phyloP scores from a whole-genome alignment of 2,329 filamentous ascomycete genomes.

The Trichoderma semiorbis region DNA sequence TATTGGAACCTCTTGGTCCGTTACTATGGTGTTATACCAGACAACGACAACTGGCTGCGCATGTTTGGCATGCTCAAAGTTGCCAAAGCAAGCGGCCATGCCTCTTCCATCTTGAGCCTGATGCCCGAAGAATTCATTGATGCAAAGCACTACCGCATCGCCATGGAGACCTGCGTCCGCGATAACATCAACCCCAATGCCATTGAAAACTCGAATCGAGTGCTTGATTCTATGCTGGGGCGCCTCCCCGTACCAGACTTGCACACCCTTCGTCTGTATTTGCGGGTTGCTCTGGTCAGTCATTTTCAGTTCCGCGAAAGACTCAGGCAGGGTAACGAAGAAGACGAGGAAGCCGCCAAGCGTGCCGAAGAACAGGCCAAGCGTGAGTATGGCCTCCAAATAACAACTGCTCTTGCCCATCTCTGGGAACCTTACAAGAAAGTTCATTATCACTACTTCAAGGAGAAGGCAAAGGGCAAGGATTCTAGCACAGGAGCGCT shows the following conservation, averaged over 20 bases:
- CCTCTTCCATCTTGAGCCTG: conserved; percentile 55
- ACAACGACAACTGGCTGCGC: conserved; percentile 65
- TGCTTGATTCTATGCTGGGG: conserved; percentile 62
- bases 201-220: conserved; percentile 59
- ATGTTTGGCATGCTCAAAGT: conserved; percentile 66
- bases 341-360: conserved; percentile 32
- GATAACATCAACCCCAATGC: conserved; percentile 74
- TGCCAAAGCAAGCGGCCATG: conserved; percentile 61
- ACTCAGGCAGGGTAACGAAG: conserved; percentile 30
- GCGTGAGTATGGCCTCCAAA: conserved; percentile 47
- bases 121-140: conserved; percentile 47
- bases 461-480: conserved; percentile 26
- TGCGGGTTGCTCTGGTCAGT: conserved; percentile 52
- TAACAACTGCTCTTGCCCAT: conserved; percentile 47
- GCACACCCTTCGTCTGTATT: conserved; percentile 50
- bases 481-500: conserved; percentile 15
- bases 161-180: conserved; percentile 68
- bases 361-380: conserved; percentile 32
- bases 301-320: conserved; percentile 38
- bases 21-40: conserved; percentile 62
- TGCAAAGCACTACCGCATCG: conserved; percentile 63
- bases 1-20: conserved; percentile 77
- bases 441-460: conserved; percentile 37
- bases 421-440: conserved; percentile 49
- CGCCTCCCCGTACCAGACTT: conserved; percentile 46